phyloP scores from a whole-genome alignment of 495 filamentous ascomycete species.

The Filosporella fistucella region DNA sequence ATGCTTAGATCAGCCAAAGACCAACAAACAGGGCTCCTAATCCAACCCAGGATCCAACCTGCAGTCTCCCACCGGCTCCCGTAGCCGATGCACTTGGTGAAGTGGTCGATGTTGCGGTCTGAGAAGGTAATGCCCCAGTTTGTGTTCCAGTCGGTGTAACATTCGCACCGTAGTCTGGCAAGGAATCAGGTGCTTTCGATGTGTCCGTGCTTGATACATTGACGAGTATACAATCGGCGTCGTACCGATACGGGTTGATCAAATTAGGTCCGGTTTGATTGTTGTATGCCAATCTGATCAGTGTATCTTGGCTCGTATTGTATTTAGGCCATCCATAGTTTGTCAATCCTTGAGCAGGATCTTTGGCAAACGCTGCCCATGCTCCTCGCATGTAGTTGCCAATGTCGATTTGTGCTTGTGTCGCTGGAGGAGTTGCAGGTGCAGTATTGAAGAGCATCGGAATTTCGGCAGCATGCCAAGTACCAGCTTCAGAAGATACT shows the following conservation, averaged over 20 bases:
- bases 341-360: conserved; percentile 38
- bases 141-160: conserved; percentile 7
- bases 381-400: conserved; percentile 36
- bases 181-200: neutral
- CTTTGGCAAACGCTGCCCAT: conserved; percentile 46
- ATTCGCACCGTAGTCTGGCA: conserved; percentile 11
- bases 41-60: neutral
- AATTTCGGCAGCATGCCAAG: conserved; percentile 41
- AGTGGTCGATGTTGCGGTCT: neutral
- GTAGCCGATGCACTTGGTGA: neutral
- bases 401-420: conserved; percentile 29
- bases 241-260: conserved; percentile 12
- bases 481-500: conserved; percentile 36
- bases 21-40: neutral
- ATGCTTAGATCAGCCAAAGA: too few relatives aligned
- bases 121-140: neutral
- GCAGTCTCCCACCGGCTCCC: neutral
- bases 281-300: conserved; percentile 22
- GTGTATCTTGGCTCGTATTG: conserved; percentile 17
- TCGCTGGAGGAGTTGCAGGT: conserved; percentile 5
- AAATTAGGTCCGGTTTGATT: conserved; percentile 23
- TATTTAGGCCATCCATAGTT: conserved; percentile 34
- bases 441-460: conserved; percentile 18
- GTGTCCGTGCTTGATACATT: conserved; percentile 12
- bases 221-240: conserved; percentile 15